These are phyloP conservation scores for Endoconidiophora laricicola DNA, from an alignment of 2,329 filamentous ascomycete species.

Conservation along the genomic window DNA sequence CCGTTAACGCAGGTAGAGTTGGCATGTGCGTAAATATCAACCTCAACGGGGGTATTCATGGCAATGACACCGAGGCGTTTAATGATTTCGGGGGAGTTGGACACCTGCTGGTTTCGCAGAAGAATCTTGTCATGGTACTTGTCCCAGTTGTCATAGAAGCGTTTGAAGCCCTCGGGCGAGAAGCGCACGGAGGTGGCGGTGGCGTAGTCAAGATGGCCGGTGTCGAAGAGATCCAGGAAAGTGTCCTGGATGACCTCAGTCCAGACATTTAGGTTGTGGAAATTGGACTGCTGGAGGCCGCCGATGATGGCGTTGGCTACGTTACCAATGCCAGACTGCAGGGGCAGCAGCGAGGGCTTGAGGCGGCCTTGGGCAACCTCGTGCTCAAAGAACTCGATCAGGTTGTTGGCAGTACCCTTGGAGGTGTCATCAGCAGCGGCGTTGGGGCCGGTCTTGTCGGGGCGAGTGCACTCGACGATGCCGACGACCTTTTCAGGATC, in stretches of 20 bases:
- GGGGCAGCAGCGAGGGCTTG: constrained; percentile 57
- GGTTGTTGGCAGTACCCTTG: constrained; percentile 54
- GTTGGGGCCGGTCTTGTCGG: constrained; percentile 59
- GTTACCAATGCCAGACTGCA: constrained; percentile 83
- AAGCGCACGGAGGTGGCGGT: constrained; percentile 83
- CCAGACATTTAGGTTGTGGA: constrained; percentile 81
- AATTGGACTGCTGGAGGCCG: constrained; percentile 64
- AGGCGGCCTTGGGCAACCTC: constrained; percentile 66
- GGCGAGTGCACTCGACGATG: constrained; percentile 71
- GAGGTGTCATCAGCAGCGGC: constrained; percentile 58
- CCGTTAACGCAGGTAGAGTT: constrained; percentile 86
- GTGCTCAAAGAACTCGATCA: constrained; percentile 73
- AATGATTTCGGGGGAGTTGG: constrained; percentile 83
- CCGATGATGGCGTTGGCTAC: constrained; percentile 86
- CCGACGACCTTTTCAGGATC: constrained; percentile 75
- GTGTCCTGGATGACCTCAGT: constrained; percentile 87
- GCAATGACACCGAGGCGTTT: constrained; percentile 72
- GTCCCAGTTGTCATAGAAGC: constrained; percentile 79
- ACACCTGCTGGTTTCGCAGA: constrained; percentile 73
- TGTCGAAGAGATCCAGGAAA: constrained; percentile 85
- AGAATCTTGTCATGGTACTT: constrained; percentile 66
- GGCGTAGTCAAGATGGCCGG: constrained; percentile 72
- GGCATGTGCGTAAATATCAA: constrained; percentile 87
- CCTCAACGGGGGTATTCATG: constrained; percentile 91
- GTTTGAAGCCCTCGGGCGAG: constrained; percentile 77